A percentile compares a stretch with the other conserved stretches of the same genome.
Conservation (phyloP, 2,329 filamentous ascomycete genomes). For the Aspergillus bombycis region DNA sequence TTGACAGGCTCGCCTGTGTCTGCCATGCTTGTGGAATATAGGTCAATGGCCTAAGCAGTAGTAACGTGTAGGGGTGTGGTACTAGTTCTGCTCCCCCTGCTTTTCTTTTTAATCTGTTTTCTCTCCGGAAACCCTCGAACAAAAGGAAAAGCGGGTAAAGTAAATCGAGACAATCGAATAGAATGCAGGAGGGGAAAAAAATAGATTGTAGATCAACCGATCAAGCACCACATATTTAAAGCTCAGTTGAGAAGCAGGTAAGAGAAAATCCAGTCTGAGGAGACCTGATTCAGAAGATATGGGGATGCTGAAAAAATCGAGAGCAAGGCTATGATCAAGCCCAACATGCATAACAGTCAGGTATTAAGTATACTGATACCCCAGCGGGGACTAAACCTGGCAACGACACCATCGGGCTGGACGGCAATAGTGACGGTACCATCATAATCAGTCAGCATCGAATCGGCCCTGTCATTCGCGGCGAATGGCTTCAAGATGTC, state of each 20-base stretch:
- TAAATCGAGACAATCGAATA: neutral
- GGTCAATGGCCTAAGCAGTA: neutral
- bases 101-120: neutral
- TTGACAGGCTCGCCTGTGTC: constrained; percentile 13
- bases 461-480: neutral
- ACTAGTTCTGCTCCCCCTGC: neutral
- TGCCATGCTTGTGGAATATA: neutral
- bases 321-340: neutral
- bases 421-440: neutral
- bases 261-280: neutral
- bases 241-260: neutral
- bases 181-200: neutral
- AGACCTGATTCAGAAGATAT: neutral
- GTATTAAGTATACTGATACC: neutral
- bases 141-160: neutral
- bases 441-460: neutral
- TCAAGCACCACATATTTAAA: neutral
- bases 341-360: neutral
- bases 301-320: neutral
- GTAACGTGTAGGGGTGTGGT: neutral
- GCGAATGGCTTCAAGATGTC: neutral
- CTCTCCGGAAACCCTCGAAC: neutral
- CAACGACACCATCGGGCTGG: neutral
- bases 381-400: neutral
- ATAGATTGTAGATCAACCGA: neutral